These are phyloP conservation scores for Parmelia sp. DNA, from an alignment of 495 filamentous ascomycete species.

Conservation along the genomic window DNA sequence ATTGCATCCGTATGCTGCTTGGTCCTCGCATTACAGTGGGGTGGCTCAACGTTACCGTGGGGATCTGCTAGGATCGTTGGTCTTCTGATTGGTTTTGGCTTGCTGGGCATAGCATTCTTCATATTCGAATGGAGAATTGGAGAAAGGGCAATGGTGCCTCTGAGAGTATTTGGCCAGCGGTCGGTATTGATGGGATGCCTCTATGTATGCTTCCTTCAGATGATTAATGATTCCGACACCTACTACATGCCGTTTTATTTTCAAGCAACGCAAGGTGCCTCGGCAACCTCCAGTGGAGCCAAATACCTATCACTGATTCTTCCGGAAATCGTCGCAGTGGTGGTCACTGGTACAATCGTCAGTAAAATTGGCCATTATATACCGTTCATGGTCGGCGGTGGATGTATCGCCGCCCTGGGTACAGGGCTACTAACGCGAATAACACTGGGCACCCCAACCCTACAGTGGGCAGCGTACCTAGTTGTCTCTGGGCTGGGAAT, in stretches of 20 bases:
- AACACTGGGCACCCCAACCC: slow-evolving; percentile 35
- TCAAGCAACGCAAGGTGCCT: slow-evolving; percentile 42
- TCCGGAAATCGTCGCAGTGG: slow-evolving; percentile 31
- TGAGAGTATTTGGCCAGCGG: slow-evolving; percentile 26
- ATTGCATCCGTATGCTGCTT: slow-evolving; percentile 47
- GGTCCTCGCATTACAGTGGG: slow-evolving; percentile 42
- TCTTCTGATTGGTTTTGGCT: slow-evolving; percentile 34
- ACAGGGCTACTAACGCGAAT: slow-evolving; percentile 52
- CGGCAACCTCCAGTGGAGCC: slow-evolving; percentile 46
- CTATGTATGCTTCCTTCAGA: slow-evolving; percentile 20
- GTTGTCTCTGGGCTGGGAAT: slow-evolving; percentile 36
- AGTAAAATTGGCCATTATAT: slow-evolving; percentile 34
- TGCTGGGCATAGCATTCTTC: slow-evolving; percentile 26
- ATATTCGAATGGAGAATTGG: slow-evolving; percentile 26
- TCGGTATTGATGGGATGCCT: slow-evolving; percentile 40
- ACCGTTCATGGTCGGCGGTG: slow-evolving; percentile 47
- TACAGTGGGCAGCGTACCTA: slow-evolving; percentile 54
- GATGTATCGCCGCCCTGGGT: slow-evolving; percentile 47
- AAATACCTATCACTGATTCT: slow-evolving; percentile 46
- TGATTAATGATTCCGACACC: neutral
- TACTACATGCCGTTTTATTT: slow-evolving; percentile 60
- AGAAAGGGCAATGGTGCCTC: slow-evolving; percentile 27
- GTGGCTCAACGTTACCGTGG: slow-evolving; percentile 38
- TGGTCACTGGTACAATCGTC: slow-evolving; percentile 33
- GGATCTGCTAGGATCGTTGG: slow-evolving; percentile 32